Percentiles rank a stretch among this genome's conserved stretches.
These are phyloP conservation scores for Aphanomyces stellatus DNA, from an alignment of 352 stramenopile species.

Conservation along the genomic window DNA sequence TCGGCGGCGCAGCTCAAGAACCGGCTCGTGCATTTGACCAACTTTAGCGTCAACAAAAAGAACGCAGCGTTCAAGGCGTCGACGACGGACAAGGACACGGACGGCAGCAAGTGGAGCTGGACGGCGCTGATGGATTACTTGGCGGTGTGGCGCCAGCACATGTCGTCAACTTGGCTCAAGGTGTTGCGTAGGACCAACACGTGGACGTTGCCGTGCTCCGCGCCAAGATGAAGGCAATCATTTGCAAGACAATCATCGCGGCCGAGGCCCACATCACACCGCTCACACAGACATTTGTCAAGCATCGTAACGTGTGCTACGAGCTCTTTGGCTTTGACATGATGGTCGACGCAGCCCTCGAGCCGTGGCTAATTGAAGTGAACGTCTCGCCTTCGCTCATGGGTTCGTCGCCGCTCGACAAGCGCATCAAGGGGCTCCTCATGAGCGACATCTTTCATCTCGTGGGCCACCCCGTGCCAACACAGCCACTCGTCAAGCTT, in stretches of 20 bases:
- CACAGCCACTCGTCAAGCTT: no score
- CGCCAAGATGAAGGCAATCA: constrained; percentile 40
- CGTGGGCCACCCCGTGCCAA: constrained; percentile 44
- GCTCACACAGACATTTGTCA: constrained; percentile 28
- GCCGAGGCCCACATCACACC: constrained; percentile 54
- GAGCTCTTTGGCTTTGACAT: constrained; percentile 74
- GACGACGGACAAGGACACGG: constrained; percentile 31
- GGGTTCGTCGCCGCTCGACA: constrained; percentile 59
- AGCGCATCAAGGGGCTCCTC: constrained; percentile 63
- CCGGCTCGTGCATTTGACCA: constrained; percentile 61
- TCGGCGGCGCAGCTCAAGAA: constrained; percentile 46
- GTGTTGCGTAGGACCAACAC: constrained; percentile 19
- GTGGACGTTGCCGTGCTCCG: constrained; percentile 7
- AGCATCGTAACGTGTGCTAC: constrained; percentile 31
- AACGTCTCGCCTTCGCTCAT: constrained; percentile 78
- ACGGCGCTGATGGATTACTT: constrained; percentile 41
- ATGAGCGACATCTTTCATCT: constrained; percentile 76
- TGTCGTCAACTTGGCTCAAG: constrained; percentile 26
- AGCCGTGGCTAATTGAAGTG: constrained; percentile 62
- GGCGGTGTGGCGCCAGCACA: constrained; percentile 21
- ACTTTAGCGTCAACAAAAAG: constrained; percentile 70
- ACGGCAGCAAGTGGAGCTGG: constrained; percentile 63
- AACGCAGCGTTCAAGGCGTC: constrained; percentile 47
- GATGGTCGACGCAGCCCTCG: constrained; percentile 50
- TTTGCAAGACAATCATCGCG: constrained; percentile 66